A percentile compares a stretch with the other conserved stretches of the same genome.
phyloP scores from a whole-genome alignment of 164 flowering plant genomes.

The Tetracentron sinense region DNA sequence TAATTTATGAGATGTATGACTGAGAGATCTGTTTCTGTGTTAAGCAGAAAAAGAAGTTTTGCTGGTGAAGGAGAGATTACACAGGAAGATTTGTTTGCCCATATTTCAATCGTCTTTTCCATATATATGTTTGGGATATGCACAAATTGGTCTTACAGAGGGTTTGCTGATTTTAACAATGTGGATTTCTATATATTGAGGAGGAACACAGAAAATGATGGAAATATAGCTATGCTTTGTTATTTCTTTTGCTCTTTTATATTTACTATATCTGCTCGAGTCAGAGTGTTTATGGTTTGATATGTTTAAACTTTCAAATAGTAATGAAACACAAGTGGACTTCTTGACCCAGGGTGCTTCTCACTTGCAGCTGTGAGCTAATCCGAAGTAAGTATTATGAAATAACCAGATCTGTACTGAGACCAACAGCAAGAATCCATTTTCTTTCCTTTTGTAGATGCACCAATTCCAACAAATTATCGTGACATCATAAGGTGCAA shows the following conservation, averaged over 20 bases:
- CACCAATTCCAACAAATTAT: no score
- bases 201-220: not conserved
- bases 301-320: not conserved
- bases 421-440: no score
- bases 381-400: no score
- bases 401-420: no score
- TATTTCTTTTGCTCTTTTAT: not conserved
- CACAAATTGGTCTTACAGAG: not conserved
- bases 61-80: conserved; percentile 38
- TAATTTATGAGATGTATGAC: not conserved
- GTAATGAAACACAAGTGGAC: not conserved
- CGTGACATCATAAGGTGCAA: no score
- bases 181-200: not conserved
- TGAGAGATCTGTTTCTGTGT: not conserved
- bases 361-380: not conserved
- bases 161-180: conserved; percentile 1
- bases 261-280: no score
- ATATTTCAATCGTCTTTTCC: not conserved
- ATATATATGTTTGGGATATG: not conserved
- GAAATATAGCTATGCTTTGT: not conserved
- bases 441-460: no score
- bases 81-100: not conserved
- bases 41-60: conserved; percentile 50
- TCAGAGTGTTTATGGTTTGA: not conserved
- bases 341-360: no score